Conservation (phyloP, 2,329 filamentous ascomycete species). For the Trichoderma atroviride region DNA sequence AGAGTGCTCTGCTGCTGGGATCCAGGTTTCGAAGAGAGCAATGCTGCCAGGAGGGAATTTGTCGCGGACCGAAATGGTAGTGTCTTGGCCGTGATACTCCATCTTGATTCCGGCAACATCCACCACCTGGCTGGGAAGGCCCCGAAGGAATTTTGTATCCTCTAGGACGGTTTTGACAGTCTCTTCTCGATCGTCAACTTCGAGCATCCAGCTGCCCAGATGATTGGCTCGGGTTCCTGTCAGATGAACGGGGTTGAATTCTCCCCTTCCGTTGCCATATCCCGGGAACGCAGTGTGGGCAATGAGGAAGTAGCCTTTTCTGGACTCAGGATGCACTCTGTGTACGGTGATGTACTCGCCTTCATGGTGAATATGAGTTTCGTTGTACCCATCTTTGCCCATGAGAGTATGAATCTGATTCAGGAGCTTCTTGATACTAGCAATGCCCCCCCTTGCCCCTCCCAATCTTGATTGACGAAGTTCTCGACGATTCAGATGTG, state of each 20-base stretch:
- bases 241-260: constrained; percentile 77
- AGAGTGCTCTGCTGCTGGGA: constrained; percentile 82
- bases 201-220: constrained; percentile 88
- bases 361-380: constrained; percentile 96
- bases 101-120: constrained; percentile 74
- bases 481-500: constrained; percentile 71
- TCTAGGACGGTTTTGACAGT: constrained; percentile 64
- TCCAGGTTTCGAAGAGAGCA: constrained; percentile 94
- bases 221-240: constrained; percentile 82
- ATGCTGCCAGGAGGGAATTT: constrained; percentile 93
- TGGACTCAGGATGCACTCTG: constrained; percentile 85
- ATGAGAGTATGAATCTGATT: constrained; percentile 95
- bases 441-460: constrained; percentile 80
- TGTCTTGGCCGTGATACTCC: constrained; percentile 72
- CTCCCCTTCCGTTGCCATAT: constrained; percentile 80
- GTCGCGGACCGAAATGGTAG: constrained; percentile 77
- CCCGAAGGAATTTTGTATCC: constrained; percentile 73
- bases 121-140: constrained; percentile 80
- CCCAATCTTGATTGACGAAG: constrained; percentile 61
- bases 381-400: constrained; percentile 92
- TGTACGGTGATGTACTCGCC: constrained; percentile 96
- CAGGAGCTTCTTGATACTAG: constrained; percentile 85
- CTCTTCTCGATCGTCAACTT: constrained; percentile 78
- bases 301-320: constrained; percentile 93
- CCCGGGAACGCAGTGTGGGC: constrained; percentile 95